phyloP scores from a whole-genome alignment of 768 basidiomycete genomes.

The Lactifluus pinguis region DNA sequence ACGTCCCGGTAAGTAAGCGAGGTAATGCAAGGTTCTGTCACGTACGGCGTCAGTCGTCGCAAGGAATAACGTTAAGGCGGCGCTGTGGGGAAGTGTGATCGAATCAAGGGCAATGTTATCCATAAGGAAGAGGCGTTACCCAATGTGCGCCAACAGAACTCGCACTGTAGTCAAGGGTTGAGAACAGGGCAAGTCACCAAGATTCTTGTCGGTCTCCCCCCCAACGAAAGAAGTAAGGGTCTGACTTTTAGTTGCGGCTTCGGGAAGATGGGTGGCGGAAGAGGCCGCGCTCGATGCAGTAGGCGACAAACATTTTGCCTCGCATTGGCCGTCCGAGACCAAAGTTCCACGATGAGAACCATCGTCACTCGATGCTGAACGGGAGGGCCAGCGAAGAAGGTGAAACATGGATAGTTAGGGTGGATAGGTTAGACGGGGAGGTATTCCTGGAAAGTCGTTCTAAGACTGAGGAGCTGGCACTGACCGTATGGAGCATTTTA shows the following conservation, averaged over 20 bases:
- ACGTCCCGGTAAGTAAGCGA: constrained; percentile 1
- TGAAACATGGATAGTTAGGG: not conserved
- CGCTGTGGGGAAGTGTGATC: constrained; percentile 33
- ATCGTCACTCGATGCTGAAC: constrained; percentile 2
- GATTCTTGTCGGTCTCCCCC: not conserved
- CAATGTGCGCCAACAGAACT: constrained; percentile 17
- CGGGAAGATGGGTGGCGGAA: constrained; percentile 11
- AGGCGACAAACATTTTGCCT: not conserved
- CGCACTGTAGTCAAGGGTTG: constrained; percentile 13
- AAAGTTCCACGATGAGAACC: not conserved
- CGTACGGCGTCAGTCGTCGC: constrained; percentile 80
- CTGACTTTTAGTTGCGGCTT: constrained; percentile 1
- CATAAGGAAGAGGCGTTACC: constrained; percentile 10
- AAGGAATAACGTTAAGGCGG: constrained; percentile 72
- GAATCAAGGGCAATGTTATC: not conserved
- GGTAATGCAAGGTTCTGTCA: constrained; percentile 13
- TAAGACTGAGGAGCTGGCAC: not conserved
- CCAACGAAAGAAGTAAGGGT: not conserved
- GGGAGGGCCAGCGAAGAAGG: constrained; percentile 11
- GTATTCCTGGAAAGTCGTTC: not conserved
- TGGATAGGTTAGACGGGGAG: not conserved
- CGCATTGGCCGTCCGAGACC: not conserved
- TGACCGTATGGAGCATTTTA: constrained; percentile 8
- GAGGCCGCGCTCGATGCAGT: constrained; percentile 6
- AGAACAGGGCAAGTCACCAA: not conserved